Base-by-base conservation (phyloP, 106 monocot species). In the Phalaenopsis equestris region DNA sequence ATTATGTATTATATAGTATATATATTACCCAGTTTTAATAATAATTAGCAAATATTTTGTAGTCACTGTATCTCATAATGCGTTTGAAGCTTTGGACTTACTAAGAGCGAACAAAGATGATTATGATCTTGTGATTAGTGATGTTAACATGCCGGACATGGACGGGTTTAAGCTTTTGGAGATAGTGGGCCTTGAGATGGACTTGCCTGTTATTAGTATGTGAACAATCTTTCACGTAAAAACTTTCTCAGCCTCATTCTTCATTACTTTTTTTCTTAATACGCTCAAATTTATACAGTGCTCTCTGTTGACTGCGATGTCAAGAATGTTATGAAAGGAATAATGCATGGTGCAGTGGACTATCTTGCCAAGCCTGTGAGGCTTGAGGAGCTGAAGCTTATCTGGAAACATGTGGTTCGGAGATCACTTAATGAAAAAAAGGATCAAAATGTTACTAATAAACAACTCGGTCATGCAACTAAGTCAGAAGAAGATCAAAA, bases 121-220 rank as follows among this genome's bases (percentile, higher is more conserved):
- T 2, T 83, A 78, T 81, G 87, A 87, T 67, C 19, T 87, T 77
- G 81, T 81, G 8, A 80, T 83, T 7, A 84, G 56, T 81, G 87
- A 87, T 87, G 83, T 81, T 49, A 77, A 81, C 5, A 87, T 87
- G 87, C 87, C 83, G 30, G 83, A 80, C 16, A 86, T 86, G 82
- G 86, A 86, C 77, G 86, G 83, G 6, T 86, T 86, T 41, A 57
- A 73, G 77, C 83, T 86, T 72, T 47, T 79, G 18, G 80, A 86
- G 47, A 79, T 73, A n/a, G 41, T 86, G 49, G 76, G 76, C 21
- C 21, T 83, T 3, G 86, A 86, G 73, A 83, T 83, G 83, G 80
- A 80, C 16, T 42, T 86, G 48, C 86, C 86, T 55, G 80, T 86
- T 19, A 80, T 86, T 4, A 80, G 86, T 86, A 80, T 76, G 83